A percentile compares a stretch with the other conserved stretches of the same genome.
Evolutionary conservation across 129 eudicot genomes (phyloP).

Genomic region (Chrysanthemum seticuspe): DNA sequence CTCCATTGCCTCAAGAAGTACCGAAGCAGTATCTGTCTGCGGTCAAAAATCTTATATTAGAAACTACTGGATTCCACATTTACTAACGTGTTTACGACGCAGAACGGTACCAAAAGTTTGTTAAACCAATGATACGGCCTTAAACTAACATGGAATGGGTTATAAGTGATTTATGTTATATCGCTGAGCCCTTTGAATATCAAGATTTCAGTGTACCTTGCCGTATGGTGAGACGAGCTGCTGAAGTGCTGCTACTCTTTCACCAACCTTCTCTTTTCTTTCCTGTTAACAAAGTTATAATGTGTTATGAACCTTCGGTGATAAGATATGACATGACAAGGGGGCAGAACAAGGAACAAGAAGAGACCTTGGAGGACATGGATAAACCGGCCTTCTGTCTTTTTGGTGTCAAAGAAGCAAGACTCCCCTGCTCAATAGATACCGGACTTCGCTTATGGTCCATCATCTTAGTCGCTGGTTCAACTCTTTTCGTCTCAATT

Average conservation of each 20-base stretch:
- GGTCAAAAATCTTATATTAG: conserved; percentile 5
- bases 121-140: neutral
- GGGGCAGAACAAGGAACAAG: neutral
- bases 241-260: conserved; percentile 73
- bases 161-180: neutral
- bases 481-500: conserved; percentile 22
- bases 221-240: conserved; percentile 92
- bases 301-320: no score
- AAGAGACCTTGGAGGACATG: conserved; percentile 66
- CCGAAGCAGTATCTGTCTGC: conserved; percentile 96
- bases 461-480: conserved; percentile 46
- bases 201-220: conserved; percentile 43
- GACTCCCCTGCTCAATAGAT: conserved; percentile 60
- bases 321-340: conserved; percentile 8
- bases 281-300: conserved; percentile 43
- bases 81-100: neutral
- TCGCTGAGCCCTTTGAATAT: no score
- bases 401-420: conserved; percentile 59
- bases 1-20: conserved; percentile 80
- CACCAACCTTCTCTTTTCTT: conserved; percentile 79
- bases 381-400: conserved; percentile 65
- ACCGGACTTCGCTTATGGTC: conserved; percentile 69
- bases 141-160: conserved; percentile 8
- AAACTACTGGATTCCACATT: neutral
- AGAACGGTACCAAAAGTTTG: neutral